Evolutionary conservation across 805 yeast genomes (phyloP).

Genomic region (Candida montana): DNA sequence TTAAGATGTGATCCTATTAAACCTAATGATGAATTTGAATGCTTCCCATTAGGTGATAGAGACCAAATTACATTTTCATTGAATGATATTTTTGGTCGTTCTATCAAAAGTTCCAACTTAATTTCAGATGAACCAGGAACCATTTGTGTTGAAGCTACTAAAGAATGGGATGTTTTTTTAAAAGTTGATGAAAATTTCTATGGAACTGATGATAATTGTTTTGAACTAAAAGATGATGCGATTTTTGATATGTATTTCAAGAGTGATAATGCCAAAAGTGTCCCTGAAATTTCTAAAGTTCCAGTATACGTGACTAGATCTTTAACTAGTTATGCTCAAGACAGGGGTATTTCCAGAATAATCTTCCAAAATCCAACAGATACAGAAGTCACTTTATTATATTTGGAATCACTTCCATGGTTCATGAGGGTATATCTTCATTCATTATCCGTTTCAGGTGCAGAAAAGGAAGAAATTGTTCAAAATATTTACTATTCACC

Average conservation of each 20-base stretch:
- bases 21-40: slow-evolving; percentile 54
- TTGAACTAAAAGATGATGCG: slow-evolving; percentile 26
- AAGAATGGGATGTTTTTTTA: slow-evolving; percentile 43
- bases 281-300: slow-evolving; percentile 38
- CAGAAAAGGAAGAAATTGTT: slow-evolving; percentile 34
- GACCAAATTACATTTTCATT: slow-evolving; percentile 45
- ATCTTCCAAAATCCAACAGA: slow-evolving; percentile 65
- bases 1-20: slow-evolving; percentile 69
- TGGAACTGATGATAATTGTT: slow-evolving; percentile 32
- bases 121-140: slow-evolving; percentile 40
- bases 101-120: slow-evolving; percentile 59
- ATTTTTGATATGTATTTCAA: slow-evolving; percentile 27
- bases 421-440: slow-evolving; percentile 79
- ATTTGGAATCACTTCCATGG: slow-evolving; percentile 90
- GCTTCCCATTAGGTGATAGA: slow-evolving; percentile 69
- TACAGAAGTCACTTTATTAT: slow-evolving; percentile 45
- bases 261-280: slow-evolving; percentile 41
- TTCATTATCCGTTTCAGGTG: slow-evolving; percentile 40
- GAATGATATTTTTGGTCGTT: slow-evolving; percentile 63
- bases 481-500: slow-evolving; percentile 61
- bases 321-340: slow-evolving; percentile 87
- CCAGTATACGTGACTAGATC: slow-evolving; percentile 79
- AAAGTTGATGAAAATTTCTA: slow-evolving; percentile 24
- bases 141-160: slow-evolving; percentile 39
- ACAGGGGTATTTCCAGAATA: slow-evolving; percentile 81